These are phyloP conservation scores for Salix purpurea DNA, from an alignment of 345 rosid species.

Conservation along the genomic window DNA sequence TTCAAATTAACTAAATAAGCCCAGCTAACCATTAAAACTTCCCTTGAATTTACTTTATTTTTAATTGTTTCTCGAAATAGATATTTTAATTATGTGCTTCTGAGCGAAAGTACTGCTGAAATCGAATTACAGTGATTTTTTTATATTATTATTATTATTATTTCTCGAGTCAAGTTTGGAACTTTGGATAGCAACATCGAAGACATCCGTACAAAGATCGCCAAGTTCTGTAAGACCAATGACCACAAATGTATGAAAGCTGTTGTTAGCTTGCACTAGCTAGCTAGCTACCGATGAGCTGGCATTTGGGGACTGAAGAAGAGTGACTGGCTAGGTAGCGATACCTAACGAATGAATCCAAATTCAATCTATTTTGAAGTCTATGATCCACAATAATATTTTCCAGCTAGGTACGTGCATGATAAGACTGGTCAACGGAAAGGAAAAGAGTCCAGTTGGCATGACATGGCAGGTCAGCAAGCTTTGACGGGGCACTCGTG, in stretches of 20 bases:
- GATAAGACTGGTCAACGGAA: constrained; percentile 24
- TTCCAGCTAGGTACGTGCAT: constrained; percentile 3
- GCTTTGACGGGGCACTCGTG: constrained; percentile 17
- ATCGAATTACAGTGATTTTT: too few relatives aligned
- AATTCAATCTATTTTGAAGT: constrained; percentile 6
- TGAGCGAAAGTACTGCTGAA: too few relatives aligned
- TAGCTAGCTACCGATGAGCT: constrained; percentile 1
- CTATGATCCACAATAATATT: constrained; percentile 20
- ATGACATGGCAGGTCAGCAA: constrained; percentile 13
- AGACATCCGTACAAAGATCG: constrained; percentile 1
- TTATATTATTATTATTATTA: too few relatives aligned
- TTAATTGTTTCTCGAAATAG: too few relatives aligned
- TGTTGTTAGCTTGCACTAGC: constrained; percentile 16
- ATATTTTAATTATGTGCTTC: too few relatives aligned
- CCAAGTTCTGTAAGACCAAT: constrained; percentile 11
- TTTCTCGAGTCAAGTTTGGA: neutral
- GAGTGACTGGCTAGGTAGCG: constrained; percentile 8
- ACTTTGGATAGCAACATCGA: constrained; percentile 7
- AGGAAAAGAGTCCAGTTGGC: constrained; percentile 9
- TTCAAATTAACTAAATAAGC: too few relatives aligned
- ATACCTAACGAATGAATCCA: constrained; percentile 15
- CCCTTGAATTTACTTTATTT: too few relatives aligned
- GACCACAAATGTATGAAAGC: neutral
- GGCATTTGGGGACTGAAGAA: constrained; percentile 4
- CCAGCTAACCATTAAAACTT: too few relatives aligned